phyloP scores from a whole-genome alignment of 257 asterid genomes.

The Scutellaria minor region DNA sequence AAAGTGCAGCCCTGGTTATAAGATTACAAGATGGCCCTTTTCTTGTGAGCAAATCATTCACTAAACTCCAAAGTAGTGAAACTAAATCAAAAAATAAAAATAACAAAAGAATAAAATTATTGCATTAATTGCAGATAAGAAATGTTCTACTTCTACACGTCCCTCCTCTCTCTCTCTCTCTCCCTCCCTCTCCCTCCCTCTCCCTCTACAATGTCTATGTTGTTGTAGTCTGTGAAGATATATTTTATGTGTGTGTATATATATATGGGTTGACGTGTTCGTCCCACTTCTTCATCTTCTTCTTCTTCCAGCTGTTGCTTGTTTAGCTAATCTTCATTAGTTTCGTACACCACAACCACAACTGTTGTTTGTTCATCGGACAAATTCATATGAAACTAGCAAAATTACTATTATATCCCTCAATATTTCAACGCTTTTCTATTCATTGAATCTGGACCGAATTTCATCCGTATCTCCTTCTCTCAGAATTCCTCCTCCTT shows the following conservation, averaged over 20 bases:
- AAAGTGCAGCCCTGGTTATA: no score
- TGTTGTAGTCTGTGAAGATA: neutral
- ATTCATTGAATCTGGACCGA: slow-evolving; percentile 42
- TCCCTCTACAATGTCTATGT: slow-evolving; percentile 17
- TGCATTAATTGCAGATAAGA: neutral
- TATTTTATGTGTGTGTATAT: no score
- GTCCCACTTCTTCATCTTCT: neutral
- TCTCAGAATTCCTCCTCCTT: slow-evolving; percentile 19
- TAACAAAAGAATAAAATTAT: neutral
- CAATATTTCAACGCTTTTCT: slow-evolving; percentile 33
- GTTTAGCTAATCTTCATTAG: neutral
- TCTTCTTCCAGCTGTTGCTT: slow-evolving; percentile 11
- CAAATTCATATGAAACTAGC: neutral
- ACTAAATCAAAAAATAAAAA: neutral
- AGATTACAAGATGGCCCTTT: neutral
- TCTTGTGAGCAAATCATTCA: neutral
- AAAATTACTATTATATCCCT: neutral
- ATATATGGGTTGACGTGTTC: no score
- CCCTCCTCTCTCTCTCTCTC: neutral
- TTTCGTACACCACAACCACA: neutral
- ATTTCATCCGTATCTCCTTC: neutral
- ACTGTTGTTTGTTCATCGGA: neutral
- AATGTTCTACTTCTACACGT: no score
- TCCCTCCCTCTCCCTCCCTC: neutral
- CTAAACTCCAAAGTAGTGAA: slow-evolving; percentile 4